These are phyloP conservation scores for Calonectria fujianensis DNA, from an alignment of 2,329 filamentous ascomycete genomes.

Conservation along the genomic window DNA sequence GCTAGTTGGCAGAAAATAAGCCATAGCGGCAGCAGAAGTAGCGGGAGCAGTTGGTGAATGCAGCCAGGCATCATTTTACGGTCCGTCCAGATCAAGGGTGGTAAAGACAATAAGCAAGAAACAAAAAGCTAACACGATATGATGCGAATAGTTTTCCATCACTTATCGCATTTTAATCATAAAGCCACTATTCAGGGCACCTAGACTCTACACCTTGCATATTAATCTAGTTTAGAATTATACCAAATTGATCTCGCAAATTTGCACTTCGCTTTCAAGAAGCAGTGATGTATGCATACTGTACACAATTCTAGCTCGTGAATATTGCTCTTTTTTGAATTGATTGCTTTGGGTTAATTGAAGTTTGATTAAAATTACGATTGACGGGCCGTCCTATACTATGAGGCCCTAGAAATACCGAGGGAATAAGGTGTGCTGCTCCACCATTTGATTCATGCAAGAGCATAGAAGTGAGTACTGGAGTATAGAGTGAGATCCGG, in stretches of 20 bases:
- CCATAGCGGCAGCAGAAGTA: neutral
- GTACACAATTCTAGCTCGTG: neutral
- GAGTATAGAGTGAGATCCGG: neutral
- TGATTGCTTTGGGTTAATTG: neutral
- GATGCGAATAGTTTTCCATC: neutral
- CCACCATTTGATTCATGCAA: neutral
- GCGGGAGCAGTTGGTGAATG: neutral
- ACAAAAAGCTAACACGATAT: no score
- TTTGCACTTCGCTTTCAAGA: neutral
- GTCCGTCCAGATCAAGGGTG: no score
- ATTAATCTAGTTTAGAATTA: neutral
- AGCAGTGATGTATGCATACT: neutral
- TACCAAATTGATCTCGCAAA: neutral
- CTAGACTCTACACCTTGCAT: neutral
- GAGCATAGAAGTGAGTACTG: neutral
- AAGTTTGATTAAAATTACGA: neutral
- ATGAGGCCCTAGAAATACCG: neutral
- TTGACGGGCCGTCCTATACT: no score
- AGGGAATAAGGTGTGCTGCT: neutral
- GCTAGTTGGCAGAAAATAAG: conserved; percentile 5
- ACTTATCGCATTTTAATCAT: neutral
- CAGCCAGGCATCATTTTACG: neutral
- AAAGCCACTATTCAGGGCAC: neutral
- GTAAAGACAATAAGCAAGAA: neutral
- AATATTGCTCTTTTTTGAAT: neutral